Percentiles rank a stretch among this genome's conserved stretches.
Conservation (phyloP, 192 early-diverging fungal species). For the Linnemannia hyalina region DNA sequence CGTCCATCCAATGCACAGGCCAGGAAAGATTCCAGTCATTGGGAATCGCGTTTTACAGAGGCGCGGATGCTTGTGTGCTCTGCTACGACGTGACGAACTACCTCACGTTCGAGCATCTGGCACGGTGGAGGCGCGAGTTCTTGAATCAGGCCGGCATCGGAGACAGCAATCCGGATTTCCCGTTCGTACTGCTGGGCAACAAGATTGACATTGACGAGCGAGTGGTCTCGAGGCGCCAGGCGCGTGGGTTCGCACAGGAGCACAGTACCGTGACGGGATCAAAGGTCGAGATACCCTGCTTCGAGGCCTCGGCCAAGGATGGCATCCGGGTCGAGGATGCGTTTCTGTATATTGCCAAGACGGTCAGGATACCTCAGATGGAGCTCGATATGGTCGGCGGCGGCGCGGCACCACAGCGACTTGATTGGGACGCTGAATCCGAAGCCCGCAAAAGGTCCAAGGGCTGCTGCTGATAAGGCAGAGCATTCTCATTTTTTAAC, state of each 20-base stretch:
- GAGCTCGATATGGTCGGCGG: constrained; percentile 64
- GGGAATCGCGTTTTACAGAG: constrained; percentile 97
- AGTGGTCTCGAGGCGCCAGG: constrained; percentile 72
- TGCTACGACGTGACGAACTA: constrained; percentile 95
- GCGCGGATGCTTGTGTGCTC: constrained; percentile 97
- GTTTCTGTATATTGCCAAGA: constrained; percentile 88
- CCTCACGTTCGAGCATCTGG: constrained; percentile 91
- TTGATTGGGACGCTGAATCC: constrained; percentile 49
- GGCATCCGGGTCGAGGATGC: constrained; percentile 96
- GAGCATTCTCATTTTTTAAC: not conserved
- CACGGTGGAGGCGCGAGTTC: constrained; percentile 96
- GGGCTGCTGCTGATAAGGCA: constrained; percentile 22
- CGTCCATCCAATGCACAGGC: constrained; percentile 57
- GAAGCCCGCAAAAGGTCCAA: constrained; percentile 37
- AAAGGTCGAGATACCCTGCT: constrained; percentile 92
- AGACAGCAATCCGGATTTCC: constrained; percentile 89
- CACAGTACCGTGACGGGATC: constrained; percentile 86
- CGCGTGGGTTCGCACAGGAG: constrained; percentile 73
- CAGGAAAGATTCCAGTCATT: constrained; percentile 97
- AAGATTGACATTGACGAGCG: constrained; percentile 97
- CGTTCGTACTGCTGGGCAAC: constrained; percentile 98
- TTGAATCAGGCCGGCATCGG: constrained; percentile 84
- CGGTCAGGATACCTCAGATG: constrained; percentile 67
- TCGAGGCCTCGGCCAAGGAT: constrained; percentile 97
- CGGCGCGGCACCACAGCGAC: constrained; percentile 2